phyloP scores from a whole-genome alignment of 1,284 basidiomycete genomes.

The Ceratobasidium sp. region DNA sequence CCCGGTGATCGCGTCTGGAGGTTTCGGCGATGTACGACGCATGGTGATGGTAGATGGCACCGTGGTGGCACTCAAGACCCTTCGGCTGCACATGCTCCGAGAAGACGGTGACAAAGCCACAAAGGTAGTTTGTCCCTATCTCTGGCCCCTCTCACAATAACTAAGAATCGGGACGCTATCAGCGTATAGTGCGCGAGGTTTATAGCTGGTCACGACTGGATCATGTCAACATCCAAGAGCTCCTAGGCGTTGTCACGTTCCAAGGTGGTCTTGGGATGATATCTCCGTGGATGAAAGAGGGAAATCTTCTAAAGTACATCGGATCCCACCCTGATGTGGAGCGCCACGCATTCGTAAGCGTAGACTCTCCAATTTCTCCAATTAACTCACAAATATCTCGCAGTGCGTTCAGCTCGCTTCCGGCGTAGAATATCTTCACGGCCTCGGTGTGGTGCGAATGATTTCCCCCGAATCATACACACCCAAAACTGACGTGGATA shows the following conservation, averaged over 20 bases:
- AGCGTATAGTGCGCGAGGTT: background rate
- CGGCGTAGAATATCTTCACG: slow-evolving; percentile 4
- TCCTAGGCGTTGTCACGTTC: slow-evolving; percentile 4
- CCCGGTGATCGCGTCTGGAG: too few relatives aligned
- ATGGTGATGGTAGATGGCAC: too few relatives aligned
- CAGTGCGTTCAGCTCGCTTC: slow-evolving; percentile 11
- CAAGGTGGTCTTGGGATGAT: slow-evolving; percentile 13
- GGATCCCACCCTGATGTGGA: background rate
- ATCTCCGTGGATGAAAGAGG: slow-evolving; percentile 10
- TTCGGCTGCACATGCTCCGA: too few relatives aligned
- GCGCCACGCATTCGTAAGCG: background rate
- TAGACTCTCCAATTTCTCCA: background rate
- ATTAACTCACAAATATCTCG: background rate
- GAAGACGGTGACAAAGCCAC: too few relatives aligned
- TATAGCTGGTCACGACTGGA: background rate
- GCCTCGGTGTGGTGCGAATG: background rate
- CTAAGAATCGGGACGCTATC: too few relatives aligned
- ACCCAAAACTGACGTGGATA: background rate
- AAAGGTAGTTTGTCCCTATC: too few relatives aligned
- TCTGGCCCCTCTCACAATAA: too few relatives aligned
- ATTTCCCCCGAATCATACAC: too few relatives aligned
- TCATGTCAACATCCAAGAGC: slow-evolving; percentile 1
- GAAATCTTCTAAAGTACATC: slow-evolving; percentile 9
- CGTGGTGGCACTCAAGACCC: too few relatives aligned
- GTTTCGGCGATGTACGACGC: too few relatives aligned